Conservation (phyloP, 1,284 basidiomycete species). For the Agroathelia rolfsii region DNA sequence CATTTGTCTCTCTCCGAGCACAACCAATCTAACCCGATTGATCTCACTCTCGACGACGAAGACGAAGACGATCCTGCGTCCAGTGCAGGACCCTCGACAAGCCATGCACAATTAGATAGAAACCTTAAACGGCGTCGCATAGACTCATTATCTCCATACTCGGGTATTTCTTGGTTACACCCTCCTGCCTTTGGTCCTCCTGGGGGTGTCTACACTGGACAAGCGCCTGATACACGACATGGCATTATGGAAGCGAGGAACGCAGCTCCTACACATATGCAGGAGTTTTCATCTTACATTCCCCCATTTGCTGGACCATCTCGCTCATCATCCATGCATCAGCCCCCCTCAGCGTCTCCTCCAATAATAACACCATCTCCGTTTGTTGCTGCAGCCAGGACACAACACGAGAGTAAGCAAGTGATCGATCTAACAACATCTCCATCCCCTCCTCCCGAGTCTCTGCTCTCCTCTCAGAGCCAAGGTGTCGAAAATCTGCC, state of each 20-base stretch:
- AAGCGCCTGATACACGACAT: too few relatives aligned
- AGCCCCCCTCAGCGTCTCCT: conserved; percentile 17
- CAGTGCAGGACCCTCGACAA: too few relatives aligned
- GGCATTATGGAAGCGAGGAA: too few relatives aligned
- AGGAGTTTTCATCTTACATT: conserved; percentile 25
- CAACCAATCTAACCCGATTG: conserved; percentile 36
- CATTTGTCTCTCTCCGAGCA: conserved; percentile 20
- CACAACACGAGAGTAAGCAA: conserved; percentile 26
- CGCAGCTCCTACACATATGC: conserved; percentile 8
- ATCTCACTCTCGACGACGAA: conserved; percentile 54
- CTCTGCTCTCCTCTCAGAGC: conserved; percentile 14
- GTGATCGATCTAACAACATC: conserved; percentile 72
- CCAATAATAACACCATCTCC: conserved; percentile 13
- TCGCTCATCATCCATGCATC: conserved; percentile 12
- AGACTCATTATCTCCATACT: conserved; percentile 15
- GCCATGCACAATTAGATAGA: conserved; percentile 20
- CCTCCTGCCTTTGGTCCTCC: too few relatives aligned
- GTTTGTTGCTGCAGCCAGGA: conserved; percentile 8
- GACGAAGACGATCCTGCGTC: conserved; percentile 22
- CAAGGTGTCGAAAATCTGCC: conserved; percentile 32
- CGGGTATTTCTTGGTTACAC: too few relatives aligned
- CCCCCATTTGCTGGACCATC: conserved; percentile 37
- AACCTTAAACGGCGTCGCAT: conserved; percentile 30
- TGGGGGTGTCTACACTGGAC: too few relatives aligned
- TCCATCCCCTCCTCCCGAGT: conserved; percentile 54